Conservation (phyloP, 192 early-diverging fungal species). For the Linnemannia hyalina region DNA sequence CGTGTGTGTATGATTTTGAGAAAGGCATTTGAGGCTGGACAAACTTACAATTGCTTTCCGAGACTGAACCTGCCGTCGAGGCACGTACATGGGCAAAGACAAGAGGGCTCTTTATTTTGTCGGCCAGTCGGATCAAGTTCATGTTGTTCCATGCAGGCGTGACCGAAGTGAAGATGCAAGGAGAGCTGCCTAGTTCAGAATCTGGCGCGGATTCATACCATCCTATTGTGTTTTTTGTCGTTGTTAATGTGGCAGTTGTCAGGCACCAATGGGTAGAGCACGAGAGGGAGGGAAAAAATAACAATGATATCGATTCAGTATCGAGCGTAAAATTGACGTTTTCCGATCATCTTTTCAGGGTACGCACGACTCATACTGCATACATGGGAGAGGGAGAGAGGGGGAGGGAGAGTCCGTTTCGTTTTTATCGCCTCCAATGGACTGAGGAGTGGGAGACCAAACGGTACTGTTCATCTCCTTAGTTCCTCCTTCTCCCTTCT, state of each 20-base stretch:
- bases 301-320: not conserved
- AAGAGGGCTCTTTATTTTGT: slow-evolving; percentile 78
- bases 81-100: slow-evolving; percentile 89
- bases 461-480: not conserved
- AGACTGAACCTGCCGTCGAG: slow-evolving; percentile 77
- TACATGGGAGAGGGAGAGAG: not conserved
- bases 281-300: not conserved
- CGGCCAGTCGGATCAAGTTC: slow-evolving; percentile 80
- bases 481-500: not conserved
- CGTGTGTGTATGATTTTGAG: not conserved
- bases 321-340: not conserved
- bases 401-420: not conserved
- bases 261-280: not conserved
- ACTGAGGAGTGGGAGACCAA: not conserved
- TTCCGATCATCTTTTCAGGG: not conserved
- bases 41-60: slow-evolving; percentile 78
- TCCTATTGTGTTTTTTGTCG: slow-evolving; percentile 1
- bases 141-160: slow-evolving; percentile 87
- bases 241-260: not conserved
- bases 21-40: not conserved
- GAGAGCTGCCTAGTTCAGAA: slow-evolving; percentile 53
- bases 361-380: not conserved
- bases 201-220: slow-evolving; percentile 74
- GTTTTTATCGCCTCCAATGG: not conserved
- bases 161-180: slow-evolving; percentile 85